Evolutionary conservation across 768 basidiomycete genomes (phyloP).

Genomic region (Xanthoconium stramineum): DNA sequence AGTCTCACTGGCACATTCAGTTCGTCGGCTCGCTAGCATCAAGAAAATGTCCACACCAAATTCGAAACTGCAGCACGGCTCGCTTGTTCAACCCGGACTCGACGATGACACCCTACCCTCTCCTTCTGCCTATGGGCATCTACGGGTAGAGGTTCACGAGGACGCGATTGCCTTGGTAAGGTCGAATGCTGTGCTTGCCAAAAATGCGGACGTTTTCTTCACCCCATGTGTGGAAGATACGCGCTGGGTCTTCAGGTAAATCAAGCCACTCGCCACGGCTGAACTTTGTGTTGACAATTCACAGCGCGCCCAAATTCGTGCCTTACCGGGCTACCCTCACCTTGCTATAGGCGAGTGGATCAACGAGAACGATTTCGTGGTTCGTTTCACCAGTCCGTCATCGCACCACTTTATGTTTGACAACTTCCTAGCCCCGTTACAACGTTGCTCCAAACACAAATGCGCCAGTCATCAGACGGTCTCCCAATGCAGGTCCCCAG

Average conservation of each 20-base stretch:
- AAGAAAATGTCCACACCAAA: too few species aligned
- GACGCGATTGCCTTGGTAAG: too few species aligned
- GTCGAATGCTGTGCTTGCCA: too few species aligned
- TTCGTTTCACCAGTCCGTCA: slow-evolving; percentile 21
- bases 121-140: too few species aligned
- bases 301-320: slow-evolving; percentile 27
- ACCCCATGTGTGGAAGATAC: slow-evolving; percentile 62
- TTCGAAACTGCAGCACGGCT: too few species aligned
- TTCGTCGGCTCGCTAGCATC: too few species aligned
- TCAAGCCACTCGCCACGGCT: background rate
- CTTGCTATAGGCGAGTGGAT: slow-evolving; percentile 58
- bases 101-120: too few species aligned
- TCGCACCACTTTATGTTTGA: background rate
- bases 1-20: too few species aligned
- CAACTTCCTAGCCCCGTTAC: slow-evolving; percentile 47
- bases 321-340: slow-evolving; percentile 40
- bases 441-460: slow-evolving; percentile 83
- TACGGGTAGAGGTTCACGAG: too few species aligned
- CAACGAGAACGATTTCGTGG: slow-evolving; percentile 53
- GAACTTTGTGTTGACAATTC: background rate
- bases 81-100: too few species aligned
- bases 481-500: slow-evolving; percentile 14
- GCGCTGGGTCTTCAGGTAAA: slow-evolving; percentile 48
- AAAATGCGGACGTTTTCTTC: too few species aligned
- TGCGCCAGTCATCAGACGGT: slow-evolving; percentile 68